Evolutionary conservation across 306 rosid species (phyloP).

Genomic region (Astragalus glycyphyllos): DNA sequence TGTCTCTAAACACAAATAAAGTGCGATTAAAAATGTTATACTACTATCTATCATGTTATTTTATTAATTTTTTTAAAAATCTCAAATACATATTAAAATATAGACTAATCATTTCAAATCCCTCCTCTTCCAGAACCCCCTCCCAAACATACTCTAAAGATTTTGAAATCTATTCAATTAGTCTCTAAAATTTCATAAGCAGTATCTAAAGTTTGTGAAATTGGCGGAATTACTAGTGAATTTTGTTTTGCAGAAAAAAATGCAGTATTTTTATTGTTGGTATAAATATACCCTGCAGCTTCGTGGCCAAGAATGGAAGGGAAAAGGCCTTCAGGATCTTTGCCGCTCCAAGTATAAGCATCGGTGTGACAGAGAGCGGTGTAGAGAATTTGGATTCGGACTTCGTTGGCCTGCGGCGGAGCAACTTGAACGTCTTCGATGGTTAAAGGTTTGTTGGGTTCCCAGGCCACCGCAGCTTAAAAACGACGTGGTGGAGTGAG

Average conservation of each 20-base stretch:
- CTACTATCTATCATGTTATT: no score
- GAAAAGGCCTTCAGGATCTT: constrained; percentile 93
- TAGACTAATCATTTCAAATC: no score
- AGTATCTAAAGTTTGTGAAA: no score
- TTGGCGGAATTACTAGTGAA: no score
- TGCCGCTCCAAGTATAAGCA: constrained; percentile 94
- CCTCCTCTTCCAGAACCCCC: no score
- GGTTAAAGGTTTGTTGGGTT: constrained; percentile 92
- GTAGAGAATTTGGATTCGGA: constrained; percentile 77
- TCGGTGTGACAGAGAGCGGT: constrained; percentile 99
- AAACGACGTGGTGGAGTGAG: background rate
- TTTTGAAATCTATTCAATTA: no score
- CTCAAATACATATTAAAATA: no score
- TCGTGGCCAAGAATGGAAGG: constrained; percentile 99
- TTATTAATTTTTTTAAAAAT: no score
- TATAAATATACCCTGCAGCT: constrained; percentile 78
- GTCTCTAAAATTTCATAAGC: no score
- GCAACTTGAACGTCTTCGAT: constrained; percentile 92
- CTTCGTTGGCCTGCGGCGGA: constrained; percentile 96
- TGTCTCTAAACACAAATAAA: no score
- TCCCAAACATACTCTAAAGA: no score
- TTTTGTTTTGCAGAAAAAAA: background rate
- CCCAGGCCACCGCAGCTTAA: constrained; percentile 99
- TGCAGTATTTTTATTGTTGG: background rate
- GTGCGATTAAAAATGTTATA: no score